Evolutionary conservation across 108 stramenopile species (phyloP).

Genomic region (Pseudonitzschia multiseries): DNA sequence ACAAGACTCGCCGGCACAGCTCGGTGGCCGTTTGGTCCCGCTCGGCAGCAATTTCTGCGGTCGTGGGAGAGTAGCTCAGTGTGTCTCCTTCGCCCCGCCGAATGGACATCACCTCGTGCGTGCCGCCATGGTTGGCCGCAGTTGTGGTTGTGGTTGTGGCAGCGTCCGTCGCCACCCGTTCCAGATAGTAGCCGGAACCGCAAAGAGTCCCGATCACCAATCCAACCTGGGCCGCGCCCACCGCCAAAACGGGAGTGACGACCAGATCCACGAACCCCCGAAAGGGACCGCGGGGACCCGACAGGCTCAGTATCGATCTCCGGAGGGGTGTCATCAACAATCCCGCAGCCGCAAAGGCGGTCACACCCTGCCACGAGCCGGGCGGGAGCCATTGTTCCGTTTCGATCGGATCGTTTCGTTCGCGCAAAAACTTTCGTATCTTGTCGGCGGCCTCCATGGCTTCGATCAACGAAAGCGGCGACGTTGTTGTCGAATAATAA

Average conservation of each 20-base stretch:
- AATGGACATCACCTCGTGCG: not conserved
- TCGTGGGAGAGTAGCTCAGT: not conserved
- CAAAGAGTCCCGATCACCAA: constrained; percentile 28
- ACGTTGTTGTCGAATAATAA: not conserved
- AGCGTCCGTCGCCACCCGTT: constrained; percentile 15
- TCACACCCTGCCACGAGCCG: constrained; percentile 23
- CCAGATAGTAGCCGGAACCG: constrained; percentile 23
- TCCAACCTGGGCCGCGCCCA: constrained; percentile 31
- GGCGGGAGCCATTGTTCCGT: constrained; percentile 21
- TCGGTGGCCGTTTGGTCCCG: not conserved
- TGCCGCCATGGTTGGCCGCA: not conserved
- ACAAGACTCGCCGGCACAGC: constrained; percentile 1
- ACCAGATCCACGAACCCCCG: constrained; percentile 36
- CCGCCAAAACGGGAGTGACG: constrained; percentile 21
- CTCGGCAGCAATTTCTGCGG: not conserved
- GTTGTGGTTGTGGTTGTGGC: constrained; percentile 5
- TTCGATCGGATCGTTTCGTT: constrained; percentile 10
- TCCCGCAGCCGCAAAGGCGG: constrained; percentile 21
- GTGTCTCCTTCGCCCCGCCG: not conserved
- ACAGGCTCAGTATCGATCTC: constrained; percentile 9
- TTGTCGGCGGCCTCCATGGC: constrained; percentile 36
- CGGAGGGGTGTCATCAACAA: constrained; percentile 27
- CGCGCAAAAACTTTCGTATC: constrained; percentile 15
- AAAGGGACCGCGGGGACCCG: constrained; percentile 18
- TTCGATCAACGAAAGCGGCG: constrained; percentile 18